A percentile compares a stretch with the other conserved stretches of the same genome.
Conservation (phyloP, 139 green algal species). For the Auxenochlorella pyrenoidosa region DNA sequence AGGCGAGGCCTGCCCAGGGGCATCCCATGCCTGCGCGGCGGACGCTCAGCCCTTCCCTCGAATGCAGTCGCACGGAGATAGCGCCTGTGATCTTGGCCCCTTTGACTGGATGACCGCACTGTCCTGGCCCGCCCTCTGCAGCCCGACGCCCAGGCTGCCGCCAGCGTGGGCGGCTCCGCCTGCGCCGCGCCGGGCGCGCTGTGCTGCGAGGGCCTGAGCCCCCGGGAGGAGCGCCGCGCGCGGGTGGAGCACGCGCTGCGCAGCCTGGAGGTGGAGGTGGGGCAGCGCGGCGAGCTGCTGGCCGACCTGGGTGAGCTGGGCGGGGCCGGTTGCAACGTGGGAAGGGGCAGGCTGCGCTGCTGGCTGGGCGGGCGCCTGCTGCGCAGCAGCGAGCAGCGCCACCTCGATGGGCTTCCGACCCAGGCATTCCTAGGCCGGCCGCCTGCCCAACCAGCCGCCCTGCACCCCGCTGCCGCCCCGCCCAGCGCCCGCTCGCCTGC, state of each 20-base stretch:
- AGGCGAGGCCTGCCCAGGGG: too few species aligned
- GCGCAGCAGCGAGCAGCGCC: not conserved
- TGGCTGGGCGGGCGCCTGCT: not conserved
- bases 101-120: not conserved
- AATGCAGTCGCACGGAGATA: too few species aligned
- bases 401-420: too few species aligned
- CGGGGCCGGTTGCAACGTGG: too few species aligned
- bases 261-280: slow-evolving; percentile 61
- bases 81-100: not conserved
- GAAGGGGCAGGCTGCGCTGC: too few species aligned
- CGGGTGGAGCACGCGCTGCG: slow-evolving; percentile 57
- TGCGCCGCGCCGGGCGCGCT: not conserved
- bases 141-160: not conserved
- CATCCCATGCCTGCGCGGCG: too few species aligned
- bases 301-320: slow-evolving; percentile 65
- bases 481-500: not conserved
- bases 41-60: too few species aligned
- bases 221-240: slow-evolving; percentile 66
- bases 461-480: too few species aligned
- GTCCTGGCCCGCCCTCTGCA: not conserved
- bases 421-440: not conserved
- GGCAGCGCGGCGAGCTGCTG: slow-evolving; percentile 73
- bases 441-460: not conserved
- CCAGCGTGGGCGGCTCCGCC: not conserved
- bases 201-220: slow-evolving; percentile 35